A percentile compares a stretch with the other conserved stretches of the same genome.
Evolutionary conservation across 1,284 basidiomycete genomes (phyloP).

Genomic region (Fomitopsis palustris): DNA sequence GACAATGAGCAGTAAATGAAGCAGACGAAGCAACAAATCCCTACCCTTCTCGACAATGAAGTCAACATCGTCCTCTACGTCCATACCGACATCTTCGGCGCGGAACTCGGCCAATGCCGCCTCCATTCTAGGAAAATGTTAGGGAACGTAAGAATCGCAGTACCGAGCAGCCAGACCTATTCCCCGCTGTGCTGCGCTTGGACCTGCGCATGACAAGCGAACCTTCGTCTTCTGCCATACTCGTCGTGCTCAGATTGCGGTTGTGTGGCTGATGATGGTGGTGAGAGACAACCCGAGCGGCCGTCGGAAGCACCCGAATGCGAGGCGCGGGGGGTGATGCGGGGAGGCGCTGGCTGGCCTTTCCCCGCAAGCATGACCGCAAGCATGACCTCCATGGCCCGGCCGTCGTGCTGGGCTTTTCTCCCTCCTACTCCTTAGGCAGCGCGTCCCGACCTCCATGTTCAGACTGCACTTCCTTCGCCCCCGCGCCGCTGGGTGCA

Average conservation of each 20-base stretch:
- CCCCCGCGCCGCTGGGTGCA: background rate
- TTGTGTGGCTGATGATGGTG: background rate
- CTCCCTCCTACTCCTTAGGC: background rate
- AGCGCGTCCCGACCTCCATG: background rate
- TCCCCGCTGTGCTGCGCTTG: slow-evolving; percentile 70
- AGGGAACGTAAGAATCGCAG: background rate
- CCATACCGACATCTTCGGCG: slow-evolving; percentile 50
- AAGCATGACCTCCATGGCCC: background rate
- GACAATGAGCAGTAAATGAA: background rate
- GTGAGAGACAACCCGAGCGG: background rate
- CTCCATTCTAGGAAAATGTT: slow-evolving; percentile 53
- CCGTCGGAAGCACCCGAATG: background rate
- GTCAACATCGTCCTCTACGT: slow-evolving; percentile 69
- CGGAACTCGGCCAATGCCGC: slow-evolving; percentile 69
- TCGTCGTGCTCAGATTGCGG: background rate
- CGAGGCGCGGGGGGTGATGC: background rate
- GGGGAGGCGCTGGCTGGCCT: background rate
- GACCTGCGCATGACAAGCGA: slow-evolving; percentile 56
- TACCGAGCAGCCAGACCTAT: slow-evolving; percentile 41
- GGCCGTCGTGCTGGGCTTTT: background rate
- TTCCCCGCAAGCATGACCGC: background rate
- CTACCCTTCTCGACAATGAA: slow-evolving; percentile 61
- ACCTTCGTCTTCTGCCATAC: slow-evolving; percentile 38
- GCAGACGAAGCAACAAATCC: background rate
- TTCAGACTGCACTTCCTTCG: background rate